A percentile compares a stretch with the other conserved stretches of the same genome.
Evolutionary conservation across 176 grass and related monocot species (phyloP).

Genomic region (Aechmea fasciata): DNA sequence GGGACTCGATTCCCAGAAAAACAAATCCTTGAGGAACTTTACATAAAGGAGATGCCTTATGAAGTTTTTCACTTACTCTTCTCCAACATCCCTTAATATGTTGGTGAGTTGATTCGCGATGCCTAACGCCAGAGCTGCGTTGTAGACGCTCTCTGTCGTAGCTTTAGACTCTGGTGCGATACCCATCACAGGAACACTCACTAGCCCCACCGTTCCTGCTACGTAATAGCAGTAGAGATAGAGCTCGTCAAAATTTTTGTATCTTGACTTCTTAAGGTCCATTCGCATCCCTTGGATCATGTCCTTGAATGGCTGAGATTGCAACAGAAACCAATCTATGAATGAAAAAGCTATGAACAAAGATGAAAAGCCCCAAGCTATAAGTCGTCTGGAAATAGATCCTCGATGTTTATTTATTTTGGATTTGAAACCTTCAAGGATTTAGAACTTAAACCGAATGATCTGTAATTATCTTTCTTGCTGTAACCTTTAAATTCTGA

Average conservation of each 20-base stretch:
- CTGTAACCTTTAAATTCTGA: too few species aligned
- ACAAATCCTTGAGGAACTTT: too few species aligned
- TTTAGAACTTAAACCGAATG: too few species aligned
- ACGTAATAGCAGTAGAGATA: constrained; percentile 98
- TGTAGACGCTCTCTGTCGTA: constrained; percentile 49
- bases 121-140: constrained; percentile 63
- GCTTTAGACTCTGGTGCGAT: constrained; percentile 55
- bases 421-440: too few species aligned
- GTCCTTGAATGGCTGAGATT: constrained; percentile 68
- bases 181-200: constrained; percentile 88
- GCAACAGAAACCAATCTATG: not conserved
- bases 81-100: constrained; percentile 83
- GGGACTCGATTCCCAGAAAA: too few species aligned
- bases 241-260: constrained; percentile 80
- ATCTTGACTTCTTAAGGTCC: constrained; percentile 59
- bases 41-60: not conserved
- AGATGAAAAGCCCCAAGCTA: not conserved
- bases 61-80: constrained; percentile 54
- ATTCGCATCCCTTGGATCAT: constrained; percentile 96
- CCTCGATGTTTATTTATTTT: too few species aligned
- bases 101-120: constrained; percentile 95
- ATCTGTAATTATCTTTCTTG: too few species aligned
- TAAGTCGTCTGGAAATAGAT: too few species aligned
- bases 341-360: not conserved
- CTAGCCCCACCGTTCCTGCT: constrained; percentile 75